phyloP scores from a whole-genome alignment of 192 early-diverging fungal genomes.

The Geranomyces michiganensis region DNA sequence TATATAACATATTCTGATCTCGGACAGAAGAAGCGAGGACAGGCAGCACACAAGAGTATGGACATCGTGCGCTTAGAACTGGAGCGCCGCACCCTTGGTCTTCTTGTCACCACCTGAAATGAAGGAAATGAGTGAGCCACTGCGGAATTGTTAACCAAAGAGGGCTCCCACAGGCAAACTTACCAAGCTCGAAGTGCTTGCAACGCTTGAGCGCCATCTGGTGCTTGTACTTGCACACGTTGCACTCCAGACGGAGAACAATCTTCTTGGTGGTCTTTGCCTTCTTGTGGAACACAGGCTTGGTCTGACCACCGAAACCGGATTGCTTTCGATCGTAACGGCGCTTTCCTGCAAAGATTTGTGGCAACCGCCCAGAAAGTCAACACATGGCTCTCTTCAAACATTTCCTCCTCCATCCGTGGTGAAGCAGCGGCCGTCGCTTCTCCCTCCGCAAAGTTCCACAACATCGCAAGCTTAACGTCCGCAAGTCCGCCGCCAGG shows the following conservation, averaged over 20 bases:
- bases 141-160: neutral
- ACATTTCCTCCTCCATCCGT: too few species aligned
- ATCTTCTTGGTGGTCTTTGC: constrained; percentile 99
- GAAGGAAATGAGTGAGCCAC: neutral
- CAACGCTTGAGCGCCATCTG: constrained; percentile 98
- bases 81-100: constrained; percentile 81
- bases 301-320: constrained; percentile 99
- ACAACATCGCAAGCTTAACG: too few species aligned
- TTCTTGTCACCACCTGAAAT: constrained; percentile 89
- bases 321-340: constrained; percentile 96
- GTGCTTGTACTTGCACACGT: constrained; percentile 98
- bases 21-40: neutral
- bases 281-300: constrained; percentile 99
- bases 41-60: neutral
- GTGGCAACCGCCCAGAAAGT: too few species aligned
- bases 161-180: neutral
- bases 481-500: too few species aligned
- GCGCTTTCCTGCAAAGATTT: constrained; percentile 46
- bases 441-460: too few species aligned
- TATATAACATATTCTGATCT: constrained; percentile 7
- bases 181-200: constrained; percentile 99
- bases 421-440: too few species aligned
- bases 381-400: too few species aligned
- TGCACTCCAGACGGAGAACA: constrained; percentile 98
- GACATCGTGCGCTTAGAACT: constrained; percentile 68